These are phyloP conservation scores for Microcos paniculata DNA, from an alignment of 345 rosid species.

Conservation along the genomic window DNA sequence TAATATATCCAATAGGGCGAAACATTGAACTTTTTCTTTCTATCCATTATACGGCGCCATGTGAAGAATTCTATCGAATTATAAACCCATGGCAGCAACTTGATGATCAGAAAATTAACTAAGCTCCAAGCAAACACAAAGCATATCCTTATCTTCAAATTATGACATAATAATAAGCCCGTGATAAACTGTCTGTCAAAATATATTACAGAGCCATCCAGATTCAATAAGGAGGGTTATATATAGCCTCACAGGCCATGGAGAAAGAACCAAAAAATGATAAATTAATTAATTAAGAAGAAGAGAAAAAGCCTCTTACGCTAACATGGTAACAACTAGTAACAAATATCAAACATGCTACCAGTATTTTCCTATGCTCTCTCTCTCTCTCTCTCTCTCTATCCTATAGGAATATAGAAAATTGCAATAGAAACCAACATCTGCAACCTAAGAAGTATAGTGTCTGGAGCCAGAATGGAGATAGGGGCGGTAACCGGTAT, in stretches of 20 bases:
- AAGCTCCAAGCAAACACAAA: background rate
- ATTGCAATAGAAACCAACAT: background rate
- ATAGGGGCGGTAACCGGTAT: background rate
- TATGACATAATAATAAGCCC: background rate
- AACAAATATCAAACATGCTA: background rate
- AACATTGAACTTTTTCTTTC: background rate
- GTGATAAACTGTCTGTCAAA: background rate
- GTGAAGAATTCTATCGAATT: background rate
- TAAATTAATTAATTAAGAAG: too few relatives aligned
- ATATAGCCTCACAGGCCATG: background rate
- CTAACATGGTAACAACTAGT: too few relatives aligned
- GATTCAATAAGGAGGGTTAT: background rate
- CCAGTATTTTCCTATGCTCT: background rate
- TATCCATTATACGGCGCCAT: background rate
- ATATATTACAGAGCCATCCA: background rate
- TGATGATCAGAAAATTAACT: background rate
- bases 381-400: background rate
- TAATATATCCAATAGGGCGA: conserved; percentile 1
- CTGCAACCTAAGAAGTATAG: background rate
- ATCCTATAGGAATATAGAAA: background rate
- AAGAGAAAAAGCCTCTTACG: background rate
- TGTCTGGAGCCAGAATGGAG: background rate
- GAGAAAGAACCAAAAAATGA: too few relatives aligned
- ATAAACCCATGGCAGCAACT: background rate
- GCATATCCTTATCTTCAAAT: background rate